These are phyloP conservation scores for Oehlia diaphana DNA, from an alignment of 192 early-diverging fungal species.

Conservation along the genomic window DNA sequence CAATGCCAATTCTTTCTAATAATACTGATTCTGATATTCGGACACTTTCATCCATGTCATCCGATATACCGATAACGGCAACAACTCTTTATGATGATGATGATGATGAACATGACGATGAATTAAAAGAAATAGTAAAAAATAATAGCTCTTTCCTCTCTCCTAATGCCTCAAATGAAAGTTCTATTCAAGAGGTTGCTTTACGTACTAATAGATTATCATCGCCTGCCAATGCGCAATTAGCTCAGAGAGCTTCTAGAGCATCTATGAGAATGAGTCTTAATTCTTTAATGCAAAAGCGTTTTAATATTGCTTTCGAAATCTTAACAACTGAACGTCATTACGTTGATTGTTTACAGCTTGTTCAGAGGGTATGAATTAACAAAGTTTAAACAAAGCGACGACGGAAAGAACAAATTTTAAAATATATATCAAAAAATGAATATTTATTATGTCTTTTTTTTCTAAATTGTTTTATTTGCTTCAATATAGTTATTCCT, in stretches of 20 bases:
- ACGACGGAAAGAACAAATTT: not conserved
- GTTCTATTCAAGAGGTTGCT: not conserved
- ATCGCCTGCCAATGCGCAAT: not conserved
- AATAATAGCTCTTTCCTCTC: not conserved
- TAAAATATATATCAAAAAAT: not conserved
- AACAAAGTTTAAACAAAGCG: not conserved
- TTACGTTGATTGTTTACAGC: conserved; percentile 77
- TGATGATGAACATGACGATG: conserved; percentile 7
- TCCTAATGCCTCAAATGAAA: not conserved
- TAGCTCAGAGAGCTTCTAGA: not conserved
- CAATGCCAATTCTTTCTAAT: conserved; percentile 12
- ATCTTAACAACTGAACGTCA: conserved; percentile 82
- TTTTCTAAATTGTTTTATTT: conserved; percentile 37
- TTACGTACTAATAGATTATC: not conserved
- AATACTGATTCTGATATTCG: not conserved
- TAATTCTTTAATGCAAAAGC: conserved; percentile 42
- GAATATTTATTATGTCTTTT: not conserved
- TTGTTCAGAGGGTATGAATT: conserved; percentile 52
- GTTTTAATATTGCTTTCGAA: conserved; percentile 72
- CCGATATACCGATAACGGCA: not conserved
- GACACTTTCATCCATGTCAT: too few relatives aligned
- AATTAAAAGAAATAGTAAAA: not conserved
- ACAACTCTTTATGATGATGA: not conserved
- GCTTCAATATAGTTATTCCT: conserved; percentile 29
- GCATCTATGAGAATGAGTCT: conserved; percentile 6